Evolutionary conservation across 1,139 yeast species (phyloP), one percentile per base, ranked within the genome.

Genomic region (Debaryomyces subglobosus): DNA sequence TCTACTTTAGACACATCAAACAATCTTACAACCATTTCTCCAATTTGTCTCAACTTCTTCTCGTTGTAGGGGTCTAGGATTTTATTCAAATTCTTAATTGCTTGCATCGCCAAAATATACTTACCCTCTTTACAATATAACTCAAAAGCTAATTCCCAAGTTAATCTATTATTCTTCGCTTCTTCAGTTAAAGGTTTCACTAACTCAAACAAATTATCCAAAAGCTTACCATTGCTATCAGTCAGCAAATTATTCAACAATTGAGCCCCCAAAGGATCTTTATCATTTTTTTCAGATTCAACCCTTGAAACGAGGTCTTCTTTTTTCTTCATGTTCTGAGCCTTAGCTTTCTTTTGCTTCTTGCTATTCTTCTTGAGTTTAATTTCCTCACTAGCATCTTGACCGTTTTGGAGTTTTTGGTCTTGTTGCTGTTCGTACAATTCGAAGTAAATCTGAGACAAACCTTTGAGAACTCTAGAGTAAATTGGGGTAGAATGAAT

Each of bases 401-500:
- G 56, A 13, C 51, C 52, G 20, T 44, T 39, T 13, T 32, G 35
- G 13, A 45, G 55, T 13, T 44, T 40, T 7, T 38, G 43, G 18
- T 13, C 13, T n/a, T 51, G 44, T 46, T 62, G 68, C 12, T 64
- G 64, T 4, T 64, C 63, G 35, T 69, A 64, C 15, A 84, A 59
- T 18, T 79, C 79, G 49, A 84, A 71, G 60, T 86, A 83, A 44
- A 89, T 69, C 15, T 75, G 69, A 23, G 85, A 68, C 33, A 92
- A 81, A 0, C 95, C 96, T 43, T 71, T 68, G 51, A 87, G 77
- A 0, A 89, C 90, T 50, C 96, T 78, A 18, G 80, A 74, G 64
- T 82, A 91, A 41, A 85, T 78, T 2, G 95, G 90, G 38, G 88
- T 83, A 3, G 83, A 67, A 62, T 78, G 90, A 39, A 94, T 66